Percentiles rank a stretch among this genome's conserved stretches.
Conservation (phyloP, 805 yeast species). For the Schizosaccharomyces japonicus region DNA sequence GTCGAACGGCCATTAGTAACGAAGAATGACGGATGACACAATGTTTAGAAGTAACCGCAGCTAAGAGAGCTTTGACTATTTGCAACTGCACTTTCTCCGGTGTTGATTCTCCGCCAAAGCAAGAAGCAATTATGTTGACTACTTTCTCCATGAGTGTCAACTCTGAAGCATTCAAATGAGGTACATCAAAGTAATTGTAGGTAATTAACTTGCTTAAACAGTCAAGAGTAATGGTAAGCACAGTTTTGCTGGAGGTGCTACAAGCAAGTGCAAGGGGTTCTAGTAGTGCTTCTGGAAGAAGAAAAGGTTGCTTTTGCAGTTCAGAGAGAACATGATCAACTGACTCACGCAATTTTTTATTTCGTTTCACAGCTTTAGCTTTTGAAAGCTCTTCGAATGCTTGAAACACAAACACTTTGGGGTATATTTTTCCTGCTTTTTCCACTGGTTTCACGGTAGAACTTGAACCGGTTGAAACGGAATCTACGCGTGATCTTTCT, state of each 20-base stretch:
- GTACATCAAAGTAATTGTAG: neutral
- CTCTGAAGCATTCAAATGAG: neutral
- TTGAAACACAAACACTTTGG: neutral
- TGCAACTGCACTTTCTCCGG: slow-evolving; percentile 76
- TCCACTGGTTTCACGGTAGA: no score
- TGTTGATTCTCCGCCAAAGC: slow-evolving; percentile 81
- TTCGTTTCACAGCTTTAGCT: neutral
- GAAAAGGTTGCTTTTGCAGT: neutral
- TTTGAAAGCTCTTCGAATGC: neutral
- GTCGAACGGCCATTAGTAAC: slow-evolving; percentile 71
- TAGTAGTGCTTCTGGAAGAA: neutral
- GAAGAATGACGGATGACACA: slow-evolving; percentile 74
- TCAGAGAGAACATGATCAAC: neutral
- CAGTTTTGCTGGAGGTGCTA: neutral
- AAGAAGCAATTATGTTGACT: slow-evolving; percentile 57
- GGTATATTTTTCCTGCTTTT: neutral
- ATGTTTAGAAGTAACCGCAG: slow-evolving; percentile 48
- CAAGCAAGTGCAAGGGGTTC: slow-evolving; percentile 3
- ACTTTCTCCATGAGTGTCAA: slow-evolving; percentile 19
- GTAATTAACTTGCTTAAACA: neutral
- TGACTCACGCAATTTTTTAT: neutral
- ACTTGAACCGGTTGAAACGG: no score
- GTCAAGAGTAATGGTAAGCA: neutral
- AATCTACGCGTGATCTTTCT: no score
- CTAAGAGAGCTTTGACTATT: slow-evolving; percentile 73